phyloP scores from a whole-genome alignment of 2,329 filamentous ascomycete species.

The Grosmannia serpens region DNA sequence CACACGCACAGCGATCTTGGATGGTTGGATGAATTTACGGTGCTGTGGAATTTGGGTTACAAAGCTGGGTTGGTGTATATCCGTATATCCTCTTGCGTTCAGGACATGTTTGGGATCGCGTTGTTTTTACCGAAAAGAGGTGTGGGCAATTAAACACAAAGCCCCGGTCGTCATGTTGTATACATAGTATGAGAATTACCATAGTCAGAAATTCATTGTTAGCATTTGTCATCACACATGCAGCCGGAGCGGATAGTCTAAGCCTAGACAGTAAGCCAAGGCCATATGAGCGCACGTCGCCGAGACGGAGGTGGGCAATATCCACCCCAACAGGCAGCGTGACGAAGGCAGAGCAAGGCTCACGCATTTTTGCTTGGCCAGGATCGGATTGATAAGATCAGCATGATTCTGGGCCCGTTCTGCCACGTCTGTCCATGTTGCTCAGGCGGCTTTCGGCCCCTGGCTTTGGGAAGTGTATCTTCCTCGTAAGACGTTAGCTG shows the following conservation, averaged over 20 bases:
- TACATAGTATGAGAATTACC: background rate
- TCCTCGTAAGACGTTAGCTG: background rate
- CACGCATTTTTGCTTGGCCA: background rate
- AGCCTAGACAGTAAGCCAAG: background rate
- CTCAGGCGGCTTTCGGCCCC: background rate
- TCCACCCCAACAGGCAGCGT: background rate
- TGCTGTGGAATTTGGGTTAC: background rate
- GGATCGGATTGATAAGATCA: conserved; percentile 5
- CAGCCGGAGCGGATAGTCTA: background rate
- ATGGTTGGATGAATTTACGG: background rate
- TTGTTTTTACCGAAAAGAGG: background rate
- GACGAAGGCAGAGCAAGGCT: background rate
- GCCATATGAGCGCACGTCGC: no score
- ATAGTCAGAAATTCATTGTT: background rate
- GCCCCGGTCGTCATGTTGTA: background rate
- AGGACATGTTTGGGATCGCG: background rate
- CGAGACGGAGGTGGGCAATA: background rate
- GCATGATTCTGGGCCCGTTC: background rate
- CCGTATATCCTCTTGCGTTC: background rate
- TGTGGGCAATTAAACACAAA: background rate
- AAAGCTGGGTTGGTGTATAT: background rate
- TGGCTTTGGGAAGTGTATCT: background rate
- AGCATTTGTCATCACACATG: background rate
- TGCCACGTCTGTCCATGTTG: background rate
- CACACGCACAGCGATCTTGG: background rate